Evolutionary conservation across 1,139 yeast genomes (phyloP).

Genomic region (Diutina siamensis): DNA sequence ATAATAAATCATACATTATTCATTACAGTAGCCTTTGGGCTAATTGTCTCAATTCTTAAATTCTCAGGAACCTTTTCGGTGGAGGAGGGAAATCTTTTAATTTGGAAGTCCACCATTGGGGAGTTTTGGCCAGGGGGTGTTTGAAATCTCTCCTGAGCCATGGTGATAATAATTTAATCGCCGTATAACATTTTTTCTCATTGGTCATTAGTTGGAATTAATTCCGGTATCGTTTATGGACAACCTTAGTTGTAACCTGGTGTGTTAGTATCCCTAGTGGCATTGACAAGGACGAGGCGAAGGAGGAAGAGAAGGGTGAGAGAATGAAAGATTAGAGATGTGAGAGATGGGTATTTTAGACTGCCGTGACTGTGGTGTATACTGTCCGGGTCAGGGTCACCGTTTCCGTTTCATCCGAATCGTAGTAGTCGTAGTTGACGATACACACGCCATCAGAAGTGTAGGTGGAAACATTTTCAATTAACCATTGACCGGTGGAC

Average conservation of each 20-base stretch:
- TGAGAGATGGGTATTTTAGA: slow-evolving; percentile 1
- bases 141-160: background rate
- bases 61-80: too few species aligned
- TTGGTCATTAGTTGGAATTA: too few species aligned
- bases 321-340: slow-evolving; percentile 4
- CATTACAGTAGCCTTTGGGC: background rate
- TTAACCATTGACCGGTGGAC: slow-evolving; percentile 1
- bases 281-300: slow-evolving; percentile 5
- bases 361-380: background rate
- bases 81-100: too few species aligned
- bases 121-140: background rate
- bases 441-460: slow-evolving; percentile 1
- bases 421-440: slow-evolving; percentile 4
- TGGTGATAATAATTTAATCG: too few species aligned
- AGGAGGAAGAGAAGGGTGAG: slow-evolving; percentile 2
- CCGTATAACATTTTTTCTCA: too few species aligned
- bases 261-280: slow-evolving; percentile 6
- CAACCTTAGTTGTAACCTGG: too few species aligned
- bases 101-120: background rate
- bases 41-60: too few species aligned
- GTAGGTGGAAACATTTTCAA: slow-evolving; percentile 4
- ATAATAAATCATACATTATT: background rate
- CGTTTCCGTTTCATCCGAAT: background rate
- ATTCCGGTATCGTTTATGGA: too few species aligned
- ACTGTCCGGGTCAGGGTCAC: slow-evolving; percentile 2